These are phyloP conservation scores for Ulota crispa DNA, from an alignment of 225 moss, liverwort and hornwort genomes.

Conservation along the genomic window DNA sequence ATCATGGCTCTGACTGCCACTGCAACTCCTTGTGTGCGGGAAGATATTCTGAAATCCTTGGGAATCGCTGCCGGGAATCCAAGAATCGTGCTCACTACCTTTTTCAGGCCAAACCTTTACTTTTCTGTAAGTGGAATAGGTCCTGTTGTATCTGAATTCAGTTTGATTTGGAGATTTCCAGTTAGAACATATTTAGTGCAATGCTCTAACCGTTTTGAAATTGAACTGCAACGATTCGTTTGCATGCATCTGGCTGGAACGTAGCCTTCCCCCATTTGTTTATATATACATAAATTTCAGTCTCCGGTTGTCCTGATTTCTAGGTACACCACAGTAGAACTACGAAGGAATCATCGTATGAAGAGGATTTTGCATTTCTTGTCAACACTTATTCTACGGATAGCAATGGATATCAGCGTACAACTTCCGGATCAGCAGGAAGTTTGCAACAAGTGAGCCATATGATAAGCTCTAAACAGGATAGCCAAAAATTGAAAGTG, in stretches of 20 bases:
- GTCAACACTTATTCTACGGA: conserved; percentile 43
- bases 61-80: conserved; percentile 63
- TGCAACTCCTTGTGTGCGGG: conserved; percentile 68
- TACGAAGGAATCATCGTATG: conserved; percentile 50
- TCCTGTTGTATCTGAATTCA: neutral
- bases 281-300: neutral
- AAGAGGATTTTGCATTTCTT: conserved; percentile 57
- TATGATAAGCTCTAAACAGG: conserved; percentile 23
- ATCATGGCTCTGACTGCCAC: conserved; percentile 90
- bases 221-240: neutral
- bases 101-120: conserved; percentile 75
- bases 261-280: neutral
- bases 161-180: neutral
- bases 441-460: conserved; percentile 27
- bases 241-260: neutral
- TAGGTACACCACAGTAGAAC: conserved; percentile 79
- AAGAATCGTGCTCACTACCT: conserved; percentile 70
- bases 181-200: neutral
- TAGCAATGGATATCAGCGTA: conserved; percentile 10
- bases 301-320: conserved; percentile 20
- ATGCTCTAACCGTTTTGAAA: neutral
- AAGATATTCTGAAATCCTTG: conserved; percentile 66
- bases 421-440: conserved; percentile 17
- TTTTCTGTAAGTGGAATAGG: conserved; percentile 59
- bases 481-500: conserved; percentile 27